These are phyloP conservation scores for Cyberlindnera sargentensis DNA, from an alignment of 805 yeast species.

Conservation along the genomic window DNA sequence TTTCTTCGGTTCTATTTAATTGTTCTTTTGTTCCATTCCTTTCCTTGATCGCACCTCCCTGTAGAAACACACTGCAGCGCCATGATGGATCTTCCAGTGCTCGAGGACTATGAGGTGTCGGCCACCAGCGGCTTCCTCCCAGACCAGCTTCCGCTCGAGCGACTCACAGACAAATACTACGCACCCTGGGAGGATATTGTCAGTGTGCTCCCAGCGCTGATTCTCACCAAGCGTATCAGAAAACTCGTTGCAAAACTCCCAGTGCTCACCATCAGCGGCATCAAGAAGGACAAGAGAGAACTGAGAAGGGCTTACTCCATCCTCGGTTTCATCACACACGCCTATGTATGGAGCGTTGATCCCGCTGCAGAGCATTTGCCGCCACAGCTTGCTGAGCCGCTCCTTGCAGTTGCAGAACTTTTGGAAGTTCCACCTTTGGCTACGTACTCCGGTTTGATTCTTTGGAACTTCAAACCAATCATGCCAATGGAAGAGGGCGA, in stretches of 20 bases:
- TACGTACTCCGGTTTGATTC: constrained; percentile 78
- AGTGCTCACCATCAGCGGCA: constrained; percentile 40
- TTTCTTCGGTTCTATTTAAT: no score
- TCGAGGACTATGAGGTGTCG: constrained; percentile 65
- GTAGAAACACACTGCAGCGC: neutral
- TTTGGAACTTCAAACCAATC: constrained; percentile 79
- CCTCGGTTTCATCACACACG: constrained; percentile 76
- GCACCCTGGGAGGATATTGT: constrained; percentile 74
- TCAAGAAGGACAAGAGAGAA: constrained; percentile 35
- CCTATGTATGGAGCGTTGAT: constrained; percentile 81
- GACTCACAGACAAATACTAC: constrained; percentile 55
- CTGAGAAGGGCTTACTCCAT: constrained; percentile 76
- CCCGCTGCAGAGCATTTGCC: constrained; percentile 61
- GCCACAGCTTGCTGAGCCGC: constrained; percentile 59
- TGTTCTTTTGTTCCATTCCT: no score
- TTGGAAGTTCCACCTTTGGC: constrained; percentile 79
- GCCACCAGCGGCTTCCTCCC: constrained; percentile 77
- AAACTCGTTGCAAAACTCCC: constrained; percentile 60
- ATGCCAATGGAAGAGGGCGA: constrained; percentile 32
- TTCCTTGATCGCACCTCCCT: neutral
- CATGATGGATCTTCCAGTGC: constrained; percentile 34
- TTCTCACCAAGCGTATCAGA: constrained; percentile 59
- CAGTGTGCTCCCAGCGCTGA: constrained; percentile 60
- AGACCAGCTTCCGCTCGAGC: constrained; percentile 49
- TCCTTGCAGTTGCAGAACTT: constrained; percentile 46